Percentiles rank a stretch among this genome's conserved stretches.
Evolutionary conservation across 108 stramenopile species (phyloP).

Genomic region (Nannochloropsis gaditana): DNA sequence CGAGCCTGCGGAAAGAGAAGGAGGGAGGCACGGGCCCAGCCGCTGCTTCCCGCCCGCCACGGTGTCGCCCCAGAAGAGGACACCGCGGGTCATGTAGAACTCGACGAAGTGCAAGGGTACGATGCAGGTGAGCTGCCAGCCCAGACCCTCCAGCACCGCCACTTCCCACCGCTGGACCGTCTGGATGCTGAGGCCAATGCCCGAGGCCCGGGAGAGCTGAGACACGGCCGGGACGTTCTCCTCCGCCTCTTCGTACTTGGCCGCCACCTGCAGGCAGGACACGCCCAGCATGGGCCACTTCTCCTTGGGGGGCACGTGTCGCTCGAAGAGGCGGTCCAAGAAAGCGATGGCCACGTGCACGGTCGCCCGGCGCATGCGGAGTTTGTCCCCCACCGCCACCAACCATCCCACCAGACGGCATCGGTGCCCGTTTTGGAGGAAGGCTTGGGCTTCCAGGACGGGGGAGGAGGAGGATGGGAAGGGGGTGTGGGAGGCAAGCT

Average conservation of each 20-base stretch:
- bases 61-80: not conserved
- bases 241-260: not conserved
- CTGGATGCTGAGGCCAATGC: not conserved
- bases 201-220: not conserved
- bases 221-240: not conserved
- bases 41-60: not conserved
- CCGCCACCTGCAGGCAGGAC: not conserved
- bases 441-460: not conserved
- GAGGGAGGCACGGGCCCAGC: not conserved
- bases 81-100: not conserved
- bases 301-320: not conserved
- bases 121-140: slow-evolving; percentile 7
- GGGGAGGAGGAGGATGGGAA: not conserved
- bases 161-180: slow-evolving; percentile 1
- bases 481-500: not conserved
- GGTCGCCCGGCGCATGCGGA: not conserved
- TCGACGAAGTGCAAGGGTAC: slow-evolving; percentile 9
- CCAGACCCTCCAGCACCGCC: not conserved
- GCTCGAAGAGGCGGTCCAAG: not conserved
- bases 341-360: not conserved
- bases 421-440: not conserved
- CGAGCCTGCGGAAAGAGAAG: not conserved
- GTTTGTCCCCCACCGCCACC: not conserved
- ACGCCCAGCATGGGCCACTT: not conserved
- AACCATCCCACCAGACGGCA: not conserved